Percentiles rank a stretch among this genome's conserved stretches.
These are phyloP conservation scores for Teratosphaeria epicoccoides DNA, from an alignment of 2,329 filamentous ascomycete species.

Conservation along the genomic window DNA sequence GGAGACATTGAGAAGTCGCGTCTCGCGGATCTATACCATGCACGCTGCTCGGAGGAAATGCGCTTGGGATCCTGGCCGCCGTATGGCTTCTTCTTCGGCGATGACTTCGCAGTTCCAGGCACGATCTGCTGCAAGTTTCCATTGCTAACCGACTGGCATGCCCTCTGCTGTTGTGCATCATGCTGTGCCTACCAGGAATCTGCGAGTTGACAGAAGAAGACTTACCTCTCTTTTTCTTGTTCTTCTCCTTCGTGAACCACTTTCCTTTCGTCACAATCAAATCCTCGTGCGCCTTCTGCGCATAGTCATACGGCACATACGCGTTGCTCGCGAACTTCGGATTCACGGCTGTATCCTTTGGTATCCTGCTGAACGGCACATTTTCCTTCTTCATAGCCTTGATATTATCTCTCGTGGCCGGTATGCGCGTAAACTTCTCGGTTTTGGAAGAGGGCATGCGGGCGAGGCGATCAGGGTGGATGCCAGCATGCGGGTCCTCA, in stretches of 20 bases:
- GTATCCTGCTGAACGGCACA: slow-evolving; percentile 68
- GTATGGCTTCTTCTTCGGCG: not conserved
- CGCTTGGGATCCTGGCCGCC: no score
- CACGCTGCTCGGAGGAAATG: no score
- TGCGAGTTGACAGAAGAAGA: no score
- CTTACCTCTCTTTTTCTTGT: slow-evolving; percentile 53
- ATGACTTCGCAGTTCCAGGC: no score
- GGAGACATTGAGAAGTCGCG: no score
- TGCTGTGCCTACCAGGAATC: not conserved
- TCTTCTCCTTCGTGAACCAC: slow-evolving; percentile 99
- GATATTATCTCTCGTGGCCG: slow-evolving; percentile 11
- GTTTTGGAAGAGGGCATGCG: slow-evolving; percentile 1
- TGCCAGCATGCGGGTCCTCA: slow-evolving; percentile 25
- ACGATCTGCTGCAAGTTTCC: no score
- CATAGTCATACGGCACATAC: slow-evolving; percentile 78
- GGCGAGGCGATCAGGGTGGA: slow-evolving; percentile 30
- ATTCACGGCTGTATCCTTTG: slow-evolving; percentile 57
- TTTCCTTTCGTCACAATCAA: slow-evolving; percentile 87
- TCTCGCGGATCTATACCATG: no score
- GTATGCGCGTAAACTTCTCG: slow-evolving; percentile 3
- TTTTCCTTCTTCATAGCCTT: slow-evolving; percentile 43
- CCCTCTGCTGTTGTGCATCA: no score
- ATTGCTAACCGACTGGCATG: no score
- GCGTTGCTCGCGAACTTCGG: slow-evolving; percentile 64
- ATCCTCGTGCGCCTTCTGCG: slow-evolving; percentile 76